Evolutionary conservation across 2,329 filamentous ascomycete species (phyloP).

Genomic region (Coniochaeta pulveracea): DNA sequence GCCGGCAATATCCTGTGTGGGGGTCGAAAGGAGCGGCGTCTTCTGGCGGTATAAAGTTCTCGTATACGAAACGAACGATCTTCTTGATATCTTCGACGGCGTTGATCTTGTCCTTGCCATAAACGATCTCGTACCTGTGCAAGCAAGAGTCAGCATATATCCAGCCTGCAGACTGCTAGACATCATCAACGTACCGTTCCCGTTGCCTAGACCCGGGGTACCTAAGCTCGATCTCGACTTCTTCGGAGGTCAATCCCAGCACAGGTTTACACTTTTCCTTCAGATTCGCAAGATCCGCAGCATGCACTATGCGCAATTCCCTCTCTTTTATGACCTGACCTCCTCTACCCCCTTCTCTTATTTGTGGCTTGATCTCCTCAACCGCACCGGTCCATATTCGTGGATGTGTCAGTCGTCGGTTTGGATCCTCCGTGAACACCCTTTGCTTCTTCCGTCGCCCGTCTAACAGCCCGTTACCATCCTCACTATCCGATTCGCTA

Average conservation of each 20-base stretch:
- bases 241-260: conserved; percentile 35
- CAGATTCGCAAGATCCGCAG: conserved; percentile 42
- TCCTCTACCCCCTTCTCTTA: conserved; percentile 28
- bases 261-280: conserved; percentile 38
- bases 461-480: conserved; percentile 38
- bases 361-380: too few relatives aligned
- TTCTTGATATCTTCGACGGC: conserved; percentile 63
- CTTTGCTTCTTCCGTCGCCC: conserved; percentile 36
- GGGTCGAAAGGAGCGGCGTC: conserved; percentile 60
- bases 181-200: conserved; percentile 16
- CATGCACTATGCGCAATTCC: conserved; percentile 42
- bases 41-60: conserved; percentile 66
- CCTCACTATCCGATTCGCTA: conserved; percentile 35
- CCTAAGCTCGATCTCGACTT: conserved; percentile 58
- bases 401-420: conserved; percentile 33
- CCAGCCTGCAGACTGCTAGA: not conserved
- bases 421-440: conserved; percentile 28
- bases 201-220: conserved; percentile 56
- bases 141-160: conserved; percentile 7
- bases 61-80: conserved; percentile 57
- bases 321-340: conserved; percentile 27
- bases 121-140: conserved; percentile 59
- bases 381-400: conserved; percentile 9
- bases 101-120: conserved; percentile 69
- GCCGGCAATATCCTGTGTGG: conserved; percentile 62